Percentiles rank a stretch among this genome's conserved stretches.
Evolutionary conservation across 352 stramenopile species (phyloP).

Genomic region (Halophytophthora polymorphica): DNA sequence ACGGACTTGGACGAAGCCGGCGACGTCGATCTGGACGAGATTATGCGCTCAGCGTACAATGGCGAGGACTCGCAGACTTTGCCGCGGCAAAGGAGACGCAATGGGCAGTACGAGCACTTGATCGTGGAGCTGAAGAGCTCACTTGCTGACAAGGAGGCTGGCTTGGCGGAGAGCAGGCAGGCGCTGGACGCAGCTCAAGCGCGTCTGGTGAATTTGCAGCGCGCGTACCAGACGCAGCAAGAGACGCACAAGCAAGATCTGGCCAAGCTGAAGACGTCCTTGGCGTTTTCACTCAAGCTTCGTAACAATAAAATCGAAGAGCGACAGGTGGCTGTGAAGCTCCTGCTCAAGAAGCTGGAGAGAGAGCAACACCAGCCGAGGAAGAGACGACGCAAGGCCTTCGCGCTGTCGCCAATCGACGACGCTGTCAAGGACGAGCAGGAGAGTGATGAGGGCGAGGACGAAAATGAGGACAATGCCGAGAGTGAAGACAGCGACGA

Average conservation of each 20-base stretch:
- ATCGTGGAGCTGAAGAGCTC: slow-evolving; percentile 65
- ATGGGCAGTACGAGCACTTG: slow-evolving; percentile 57
- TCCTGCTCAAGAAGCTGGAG: slow-evolving; percentile 38
- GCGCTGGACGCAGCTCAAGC: slow-evolving; percentile 34
- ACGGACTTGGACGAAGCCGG: slow-evolving; percentile 55
- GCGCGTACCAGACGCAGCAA: slow-evolving; percentile 41
- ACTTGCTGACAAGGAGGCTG: slow-evolving; percentile 40
- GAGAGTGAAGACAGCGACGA: neutral
- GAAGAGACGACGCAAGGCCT: slow-evolving; percentile 2
- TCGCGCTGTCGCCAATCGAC: slow-evolving; percentile 2
- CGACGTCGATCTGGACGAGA: slow-evolving; percentile 42
- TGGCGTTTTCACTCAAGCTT: slow-evolving; percentile 38
- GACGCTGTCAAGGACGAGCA: neutral
- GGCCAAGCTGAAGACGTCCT: slow-evolving; percentile 35
- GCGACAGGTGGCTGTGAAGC: slow-evolving; percentile 45
- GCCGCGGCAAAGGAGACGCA: slow-evolving; percentile 21
- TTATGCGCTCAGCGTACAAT: slow-evolving; percentile 29
- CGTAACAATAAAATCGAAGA: slow-evolving; percentile 56
- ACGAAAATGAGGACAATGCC: slow-evolving; percentile 3
- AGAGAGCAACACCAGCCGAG: slow-evolving; percentile 6
- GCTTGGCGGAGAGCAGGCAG: slow-evolving; percentile 28
- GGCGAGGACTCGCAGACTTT: neutral
- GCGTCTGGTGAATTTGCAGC: slow-evolving; percentile 31
- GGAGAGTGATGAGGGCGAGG: slow-evolving; percentile 1
- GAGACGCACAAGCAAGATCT: slow-evolving; percentile 38